Evolutionary conservation across 306 rosid genomes (phyloP), one percentile per base, ranked within the genome.

Genomic region (Sindora glabra): DNA sequence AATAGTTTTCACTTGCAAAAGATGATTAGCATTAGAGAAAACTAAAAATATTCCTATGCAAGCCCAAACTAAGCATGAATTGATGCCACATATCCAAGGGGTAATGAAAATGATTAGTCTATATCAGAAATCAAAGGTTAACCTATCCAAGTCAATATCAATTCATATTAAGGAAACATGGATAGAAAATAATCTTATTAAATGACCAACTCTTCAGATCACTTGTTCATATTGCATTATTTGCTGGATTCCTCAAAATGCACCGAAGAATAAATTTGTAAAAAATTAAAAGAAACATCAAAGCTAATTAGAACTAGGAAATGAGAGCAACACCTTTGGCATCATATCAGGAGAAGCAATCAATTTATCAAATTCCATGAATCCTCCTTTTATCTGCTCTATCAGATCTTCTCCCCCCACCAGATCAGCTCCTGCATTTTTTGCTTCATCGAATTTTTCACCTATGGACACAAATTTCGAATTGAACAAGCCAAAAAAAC

Each of bases 331-430:
- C 80, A 88, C 98, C 98, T 92, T 92, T 15, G 98, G 95, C 98
- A 92, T 92, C 98, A 92, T 88, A 74, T 94, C 99, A 32, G 99
- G 99, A 29, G 99, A 94, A 72, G 99, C 97, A 77, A 94, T 94
- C 48, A 94, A 71, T 79, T 94, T 94, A 69, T 94, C 99, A 63
- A 94, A 94, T n/a, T 94, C 95, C 99, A 94, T 94, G 76, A 86
- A 94, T 32, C 99, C 99, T 67, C 84, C 90, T 82, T 80, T 94
- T 49, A 94, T 94, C 78, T 94, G 94, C 79, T 86, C 95, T 76
- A 94, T 94, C 86, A 89, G 78, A 77, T 94, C 99, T 62, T 94
- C 99, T 64, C 99, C 99, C 64, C 99, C 99, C 39, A 94, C 97
- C 79, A 94, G 68, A 84, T 94, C 99, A 30, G 99, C 99, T 77